Evolutionary conservation across 306 rosid genomes (phyloP), one percentile per base, ranked within the genome.

Genomic region (Pueraria montana): DNA sequence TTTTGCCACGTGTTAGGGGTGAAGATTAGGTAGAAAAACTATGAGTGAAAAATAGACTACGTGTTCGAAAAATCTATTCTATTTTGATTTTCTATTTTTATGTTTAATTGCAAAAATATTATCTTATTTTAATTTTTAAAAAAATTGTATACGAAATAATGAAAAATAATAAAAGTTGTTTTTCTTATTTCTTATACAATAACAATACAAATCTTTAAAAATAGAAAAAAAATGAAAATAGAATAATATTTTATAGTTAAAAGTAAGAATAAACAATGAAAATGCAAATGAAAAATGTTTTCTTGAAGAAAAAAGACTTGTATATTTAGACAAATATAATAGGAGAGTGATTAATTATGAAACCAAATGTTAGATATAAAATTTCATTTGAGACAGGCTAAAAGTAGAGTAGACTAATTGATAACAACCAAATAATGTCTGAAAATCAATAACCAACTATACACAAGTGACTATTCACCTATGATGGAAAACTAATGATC

Each of bases 381-480:
- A 18, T 32, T n/a, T 77, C 21, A 30, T 30, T 13, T 18, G 24
- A 42, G 59, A 9, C 8, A 59, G 42, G 10, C 17, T 16, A 62
- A 45, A 43, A 61, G 48, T 27, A 18, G 21, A 46, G 1, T 64
- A 48, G 63, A 63, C 67, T 13, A 78, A 34, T 10, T 8, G 45
- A 24, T 8, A 79, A 52, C 68, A 68, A 49, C n/a, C 12, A 65
- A 66, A 34, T 50, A 34, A 21, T 49, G 43, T 53, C 14, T 38
- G 30, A 79, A 71, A 56, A 72, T 45, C n/a, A 72, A 71, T 18
- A 61, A 69, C 27, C 42, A 61, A 67, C 4, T 5, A 32, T 5
- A 34, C 9, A 34, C 42, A 78, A 70, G 40, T 83, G 16, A 48
- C 23, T 30, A 21, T 75, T 69, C 73, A 77, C n/a, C 48, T 26